Conservation (phyloP, 2,329 filamentous ascomycete species). For the Fusarium praegraminearum region DNA sequence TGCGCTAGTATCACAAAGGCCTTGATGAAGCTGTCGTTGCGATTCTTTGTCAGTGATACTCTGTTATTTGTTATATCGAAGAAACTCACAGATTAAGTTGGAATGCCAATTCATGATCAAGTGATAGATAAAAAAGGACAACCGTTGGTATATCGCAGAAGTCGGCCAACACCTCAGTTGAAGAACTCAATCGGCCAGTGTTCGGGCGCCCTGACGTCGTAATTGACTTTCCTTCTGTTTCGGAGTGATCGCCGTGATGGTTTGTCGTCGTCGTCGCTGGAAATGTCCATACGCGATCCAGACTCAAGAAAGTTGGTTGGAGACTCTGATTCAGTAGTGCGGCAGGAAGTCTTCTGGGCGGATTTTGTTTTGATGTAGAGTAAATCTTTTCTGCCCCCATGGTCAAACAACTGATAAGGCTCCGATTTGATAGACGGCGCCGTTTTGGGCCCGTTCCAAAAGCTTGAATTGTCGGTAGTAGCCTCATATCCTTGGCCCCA, state of each 20-base stretch:
- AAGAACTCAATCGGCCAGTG: neutral
- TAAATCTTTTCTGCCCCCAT: neutral
- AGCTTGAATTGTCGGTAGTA: neutral
- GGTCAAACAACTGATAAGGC: neutral
- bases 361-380: neutral
- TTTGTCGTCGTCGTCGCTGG: neutral
- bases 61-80: neutral
- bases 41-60: neutral
- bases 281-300: neutral
- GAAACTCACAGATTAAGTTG: neutral
- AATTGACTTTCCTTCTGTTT: neutral
- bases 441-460: neutral
- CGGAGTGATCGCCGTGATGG: neutral
- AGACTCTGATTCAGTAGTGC: neutral
- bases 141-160: neutral
- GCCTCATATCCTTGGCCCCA: neutral
- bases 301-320: neutral
- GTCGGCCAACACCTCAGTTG: neutral
- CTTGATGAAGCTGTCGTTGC: neutral
- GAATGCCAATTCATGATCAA: neutral
- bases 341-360: neutral
- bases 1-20: neutral
- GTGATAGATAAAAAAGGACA: neutral
- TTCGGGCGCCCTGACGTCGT: neutral
- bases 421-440: neutral